Evolutionary conservation across 2,329 filamentous ascomycete genomes (phyloP), one percentile per base, ranked within the genome.

Genomic region (Microsporum canis): DNA sequence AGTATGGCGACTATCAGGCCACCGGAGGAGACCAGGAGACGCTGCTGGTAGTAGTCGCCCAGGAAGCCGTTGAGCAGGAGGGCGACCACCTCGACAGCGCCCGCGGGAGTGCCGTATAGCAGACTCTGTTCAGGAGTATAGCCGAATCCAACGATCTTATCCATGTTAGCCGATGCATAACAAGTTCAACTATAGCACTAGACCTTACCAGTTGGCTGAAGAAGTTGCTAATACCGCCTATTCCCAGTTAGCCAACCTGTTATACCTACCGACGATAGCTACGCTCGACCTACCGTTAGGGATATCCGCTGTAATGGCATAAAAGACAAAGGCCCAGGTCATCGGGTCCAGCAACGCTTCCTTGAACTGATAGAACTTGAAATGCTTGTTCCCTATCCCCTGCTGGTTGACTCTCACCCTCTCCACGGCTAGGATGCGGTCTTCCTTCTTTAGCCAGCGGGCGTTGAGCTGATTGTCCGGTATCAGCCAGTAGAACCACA

Each of bases 401-500:
- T 88, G 88, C 69, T 89, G 84, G 66, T 92, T 92, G 27, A 84
- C 79, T 0, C 88, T 79, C 4, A 92, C 82, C 0, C 88, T 80
- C 64, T 89, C 88, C 31, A 91, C 76, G 0, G 86, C 87, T 47
- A 89, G 78, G 0, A 84, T 70, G 10, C 84, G 83, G 65, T 92
- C 88, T 53, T 83, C 78, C 59, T 86, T 80, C 5, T 77, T 86
- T 31, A 94, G 67, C 79, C 81, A 85, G 2, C 80, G 76, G 14
- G 81, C 81, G 58, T 85, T 84, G 55, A 85, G 70, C 64, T 84
- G 83, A 64, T 78, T 84, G 66, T 85, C 83, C 0, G 83, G 83
- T 67, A 83, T 78, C 60, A 79, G 63, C 66, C 74, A 82, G 29
- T 79, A 72, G 66, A 83, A 83, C 4, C 79, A 47, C 6, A 72